Conservation (phyloP, 768 basidiomycete genomes). For the Trametes punicea region DNA sequence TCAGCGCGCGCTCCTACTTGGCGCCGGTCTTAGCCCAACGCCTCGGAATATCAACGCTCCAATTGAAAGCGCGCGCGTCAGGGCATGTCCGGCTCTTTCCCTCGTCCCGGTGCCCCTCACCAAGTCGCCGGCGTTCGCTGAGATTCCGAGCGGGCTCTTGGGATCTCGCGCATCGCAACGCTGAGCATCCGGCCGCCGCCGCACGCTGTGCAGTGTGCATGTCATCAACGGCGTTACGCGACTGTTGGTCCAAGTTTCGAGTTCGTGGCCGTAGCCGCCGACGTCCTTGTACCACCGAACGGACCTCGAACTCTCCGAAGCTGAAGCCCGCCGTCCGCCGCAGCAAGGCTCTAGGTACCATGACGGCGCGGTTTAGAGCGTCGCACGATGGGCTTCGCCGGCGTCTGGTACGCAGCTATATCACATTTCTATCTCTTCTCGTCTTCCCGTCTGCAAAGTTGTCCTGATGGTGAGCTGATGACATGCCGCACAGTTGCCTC, state of each 20-base stretch:
- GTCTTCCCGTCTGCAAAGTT: background rate
- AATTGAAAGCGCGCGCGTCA: background rate
- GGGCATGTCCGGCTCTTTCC: background rate
- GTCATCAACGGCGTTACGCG: slow-evolving; percentile 6
- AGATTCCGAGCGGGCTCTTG: slow-evolving; percentile 1
- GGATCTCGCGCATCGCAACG: slow-evolving; percentile 5
- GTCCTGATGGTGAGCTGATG: background rate
- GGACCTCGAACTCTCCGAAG: background rate
- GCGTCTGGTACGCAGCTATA: background rate
- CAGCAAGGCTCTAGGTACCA: too few species aligned
- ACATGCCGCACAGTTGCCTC: background rate
- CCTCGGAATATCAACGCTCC: background rate
- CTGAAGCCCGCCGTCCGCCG: background rate
- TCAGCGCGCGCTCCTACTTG: too few species aligned
- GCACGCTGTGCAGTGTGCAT: slow-evolving; percentile 1
- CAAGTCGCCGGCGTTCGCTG: background rate
- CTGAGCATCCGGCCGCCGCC: background rate
- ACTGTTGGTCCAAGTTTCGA: slow-evolving; percentile 8
- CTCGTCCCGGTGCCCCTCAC: background rate
- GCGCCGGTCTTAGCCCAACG: too few species aligned
- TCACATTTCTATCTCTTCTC: background rate
- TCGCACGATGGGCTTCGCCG: background rate
- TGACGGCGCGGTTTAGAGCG: background rate
- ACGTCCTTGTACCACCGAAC: background rate
- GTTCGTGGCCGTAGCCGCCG: background rate